Conservation (phyloP, 176 grass and related monocot species). For the Phragmites australis region DNA sequence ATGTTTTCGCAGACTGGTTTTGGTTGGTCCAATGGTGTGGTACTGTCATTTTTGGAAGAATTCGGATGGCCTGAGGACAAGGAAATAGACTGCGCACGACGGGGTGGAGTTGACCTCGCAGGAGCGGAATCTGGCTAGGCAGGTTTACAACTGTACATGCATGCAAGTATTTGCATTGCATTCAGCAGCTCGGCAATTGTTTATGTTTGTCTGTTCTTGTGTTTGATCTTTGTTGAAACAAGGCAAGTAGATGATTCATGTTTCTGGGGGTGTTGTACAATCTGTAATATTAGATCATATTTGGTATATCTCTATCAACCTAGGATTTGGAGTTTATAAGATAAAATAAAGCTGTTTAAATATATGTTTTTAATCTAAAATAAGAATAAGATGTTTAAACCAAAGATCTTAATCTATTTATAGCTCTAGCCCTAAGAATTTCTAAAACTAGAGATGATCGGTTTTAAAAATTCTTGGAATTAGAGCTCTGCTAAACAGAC, state of each 20-base stretch:
- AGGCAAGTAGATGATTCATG: not conserved
- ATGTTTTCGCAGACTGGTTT: slow-evolving; percentile 77
- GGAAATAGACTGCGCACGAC: slow-evolving; percentile 41
- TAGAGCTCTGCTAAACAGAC: too few relatives aligned
- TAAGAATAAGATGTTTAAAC: too few relatives aligned
- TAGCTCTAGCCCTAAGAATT: too few relatives aligned
- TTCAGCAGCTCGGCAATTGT: not conserved
- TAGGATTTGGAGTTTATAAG: too few relatives aligned
- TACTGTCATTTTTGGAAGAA: slow-evolving; percentile 79
- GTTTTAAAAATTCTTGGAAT: too few relatives aligned
- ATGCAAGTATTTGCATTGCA: slow-evolving; percentile 4
- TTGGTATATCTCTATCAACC: too few relatives aligned
- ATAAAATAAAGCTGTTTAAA: too few relatives aligned
- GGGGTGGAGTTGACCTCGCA: not conserved
- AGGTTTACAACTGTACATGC: not conserved
- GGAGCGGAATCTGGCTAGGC: not conserved
- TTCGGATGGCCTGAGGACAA: slow-evolving; percentile 78
- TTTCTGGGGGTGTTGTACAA: not conserved
- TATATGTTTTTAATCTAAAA: too few relatives aligned
- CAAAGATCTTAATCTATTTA: too few relatives aligned
- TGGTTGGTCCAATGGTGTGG: slow-evolving; percentile 95
- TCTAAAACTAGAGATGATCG: too few relatives aligned
- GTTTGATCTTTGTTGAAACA: not conserved
- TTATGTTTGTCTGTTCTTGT: not conserved
- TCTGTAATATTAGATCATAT: too few relatives aligned